Evolutionary conservation across 805 yeast genomes (phyloP).

Genomic region (Candida odintsovae): DNA sequence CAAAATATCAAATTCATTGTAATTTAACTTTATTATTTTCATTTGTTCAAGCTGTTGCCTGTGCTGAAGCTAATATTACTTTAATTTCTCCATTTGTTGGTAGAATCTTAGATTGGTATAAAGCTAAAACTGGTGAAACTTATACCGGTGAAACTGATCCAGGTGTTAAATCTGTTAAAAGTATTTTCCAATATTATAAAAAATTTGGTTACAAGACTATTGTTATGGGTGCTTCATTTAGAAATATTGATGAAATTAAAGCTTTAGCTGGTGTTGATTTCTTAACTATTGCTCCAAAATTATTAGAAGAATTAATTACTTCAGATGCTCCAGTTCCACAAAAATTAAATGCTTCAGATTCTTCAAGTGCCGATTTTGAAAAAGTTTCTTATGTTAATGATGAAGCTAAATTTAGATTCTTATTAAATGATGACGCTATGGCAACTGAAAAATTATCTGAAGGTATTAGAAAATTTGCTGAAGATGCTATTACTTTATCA

Average conservation of each 20-base stretch:
- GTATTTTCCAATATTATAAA: constrained; percentile 95
- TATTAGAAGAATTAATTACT: constrained; percentile 82
- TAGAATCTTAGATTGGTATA: constrained; percentile 98
- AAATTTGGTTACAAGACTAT: constrained; percentile 93
- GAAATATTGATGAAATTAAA: constrained; percentile 92
- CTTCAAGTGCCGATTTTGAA: constrained; percentile 47
- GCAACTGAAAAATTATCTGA: constrained; percentile 96
- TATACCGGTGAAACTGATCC: constrained; percentile 84
- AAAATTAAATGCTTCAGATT: constrained; percentile 65
- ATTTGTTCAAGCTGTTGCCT: constrained; percentile 95
- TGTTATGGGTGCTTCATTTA: constrained; percentile 99
- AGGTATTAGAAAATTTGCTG: constrained; percentile 96
- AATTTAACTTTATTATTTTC: constrained; percentile 95
- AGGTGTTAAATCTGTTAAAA: constrained; percentile 88
- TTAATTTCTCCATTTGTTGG: constrained; percentile 98
- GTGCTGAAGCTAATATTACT: constrained; percentile 96
- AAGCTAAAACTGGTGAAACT: constrained; percentile 85
- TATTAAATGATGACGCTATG: constrained; percentile 94
- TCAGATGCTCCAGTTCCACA: constrained; percentile 77
- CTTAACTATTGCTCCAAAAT: constrained; percentile 90
- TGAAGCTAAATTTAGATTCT: constrained; percentile 87
- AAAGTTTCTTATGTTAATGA: constrained; percentile 80
- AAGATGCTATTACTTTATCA: constrained; percentile 80
- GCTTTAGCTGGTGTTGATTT: constrained; percentile 96
- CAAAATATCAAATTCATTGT: constrained; percentile 85